phyloP scores from a whole-genome alignment of 164 flowering plant genomes.

The Vitis labrusca region DNA sequence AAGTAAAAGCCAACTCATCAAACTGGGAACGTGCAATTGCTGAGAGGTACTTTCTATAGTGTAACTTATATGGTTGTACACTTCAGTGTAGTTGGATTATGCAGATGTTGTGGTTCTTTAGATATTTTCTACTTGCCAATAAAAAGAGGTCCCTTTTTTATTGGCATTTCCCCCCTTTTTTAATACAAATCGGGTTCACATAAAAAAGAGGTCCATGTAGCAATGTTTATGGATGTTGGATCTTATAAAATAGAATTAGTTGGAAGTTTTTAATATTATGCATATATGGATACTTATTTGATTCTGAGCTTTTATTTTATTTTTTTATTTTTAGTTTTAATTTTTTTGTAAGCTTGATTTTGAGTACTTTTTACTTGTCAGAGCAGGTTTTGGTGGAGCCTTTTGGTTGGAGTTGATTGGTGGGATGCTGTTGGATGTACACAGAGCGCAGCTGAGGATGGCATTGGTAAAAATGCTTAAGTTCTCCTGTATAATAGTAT shows the following conservation, averaged over 20 bases:
- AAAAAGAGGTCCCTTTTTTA: no score
- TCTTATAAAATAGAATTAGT: no score
- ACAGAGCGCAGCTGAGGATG: constrained; percentile 99
- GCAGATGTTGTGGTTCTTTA: no score
- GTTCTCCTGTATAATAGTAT: not conserved
- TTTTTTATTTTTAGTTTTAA: not conserved
- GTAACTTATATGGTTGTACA: no score
- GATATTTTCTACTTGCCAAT: no score
- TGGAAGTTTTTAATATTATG: no score
- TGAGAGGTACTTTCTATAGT: constrained; percentile 62
- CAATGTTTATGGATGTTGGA: no score
- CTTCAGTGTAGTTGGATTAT: no score
- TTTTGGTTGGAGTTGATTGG: constrained; percentile 99
- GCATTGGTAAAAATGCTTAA: constrained; percentile 61
- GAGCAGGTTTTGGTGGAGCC: constrained; percentile 99
- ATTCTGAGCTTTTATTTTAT: not conserved
- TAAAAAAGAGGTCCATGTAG: no score
- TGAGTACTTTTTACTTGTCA: constrained; percentile 5
- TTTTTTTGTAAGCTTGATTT: constrained; percentile 3
- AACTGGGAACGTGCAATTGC: constrained; percentile 99
- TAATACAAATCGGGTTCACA: no score
- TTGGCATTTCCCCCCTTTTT: no score
- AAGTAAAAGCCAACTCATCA: constrained; percentile 69
- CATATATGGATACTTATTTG: no score
- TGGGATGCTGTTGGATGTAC: constrained; percentile 99